Evolutionary conservation across 495 filamentous ascomycete genomes (phyloP), one percentile per base, ranked within the genome.

Genomic region (Lasiosphaeria ovina): DNA sequence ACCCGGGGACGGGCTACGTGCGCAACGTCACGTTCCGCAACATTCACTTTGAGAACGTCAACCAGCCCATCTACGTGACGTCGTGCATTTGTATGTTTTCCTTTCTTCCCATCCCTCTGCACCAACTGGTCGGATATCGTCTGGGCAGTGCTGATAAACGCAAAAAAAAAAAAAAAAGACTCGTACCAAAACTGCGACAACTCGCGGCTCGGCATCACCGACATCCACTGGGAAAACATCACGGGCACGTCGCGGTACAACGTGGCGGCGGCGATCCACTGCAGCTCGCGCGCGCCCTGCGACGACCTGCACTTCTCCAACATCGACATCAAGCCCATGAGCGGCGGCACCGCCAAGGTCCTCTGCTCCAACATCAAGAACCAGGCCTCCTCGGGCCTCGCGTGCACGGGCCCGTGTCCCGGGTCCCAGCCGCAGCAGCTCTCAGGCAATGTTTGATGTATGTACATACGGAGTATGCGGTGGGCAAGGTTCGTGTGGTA

Each of bases 51-150:
- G 68, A 70, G 40, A 75, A 83, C 44, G 79, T 79, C 66, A 77
- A 79, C 68, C 74, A 80, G 74, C 83, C 82, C 14, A 82, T 85
- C 62, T 83, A 85, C 64, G 77, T 86, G 32, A 82, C 80, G 11
- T 72, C 76, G 14, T 86, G 83, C 65, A 85, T 84, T 66, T 86
- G 65, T 57, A 54, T 48, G 62, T 56, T 16, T 9, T n/a, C 35
- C 33, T 44, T 48, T 33, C n/a, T 24, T 35, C 45, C 50, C 33
- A 24, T 35, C 24, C 24, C 24, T 17, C 33, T 17, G 17, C 35
- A 34, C 24, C 34, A 2, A n/a, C 49, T 10, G 31, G 14, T 34
- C 51, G 12, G 8, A 49, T 24, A n/a, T n/a, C 24, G 24, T 24
- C 2, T 24, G 24, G 24, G 2, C 24, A 24, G 24, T 2, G 24